Percentiles rank a stretch among this genome's conserved stretches.
Evolutionary conservation across 2,329 filamentous ascomycete genomes (phyloP).

Genomic region (Elsinoe batatas): DNA sequence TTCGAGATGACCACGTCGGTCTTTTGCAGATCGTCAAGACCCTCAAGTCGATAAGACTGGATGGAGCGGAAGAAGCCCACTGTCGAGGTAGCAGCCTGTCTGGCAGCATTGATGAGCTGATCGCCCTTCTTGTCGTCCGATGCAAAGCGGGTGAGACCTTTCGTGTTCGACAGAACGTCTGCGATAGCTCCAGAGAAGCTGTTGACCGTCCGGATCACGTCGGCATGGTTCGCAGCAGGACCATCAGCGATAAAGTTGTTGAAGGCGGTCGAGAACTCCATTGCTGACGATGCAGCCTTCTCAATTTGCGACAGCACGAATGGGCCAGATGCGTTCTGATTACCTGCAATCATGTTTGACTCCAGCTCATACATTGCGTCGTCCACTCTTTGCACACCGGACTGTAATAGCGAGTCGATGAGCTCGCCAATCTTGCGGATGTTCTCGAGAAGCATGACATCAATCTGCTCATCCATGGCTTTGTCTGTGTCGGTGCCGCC

Average conservation of each 20-base stretch:
- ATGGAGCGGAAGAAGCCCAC: conserved; percentile 92
- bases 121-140: conserved; percentile 94
- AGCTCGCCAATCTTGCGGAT: conserved; percentile 93
- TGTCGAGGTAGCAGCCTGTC: conserved; percentile 74
- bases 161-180: conserved; percentile 92
- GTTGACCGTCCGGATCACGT: conserved; percentile 87
- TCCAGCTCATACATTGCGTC: conserved; percentile 96
- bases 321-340: conserved; percentile 90
- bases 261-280: conserved; percentile 95
- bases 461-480: conserved; percentile 80
- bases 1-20: conserved; percentile 95
- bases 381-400: conserved; percentile 85
- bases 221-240: conserved; percentile 76
- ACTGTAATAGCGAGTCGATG: conserved; percentile 90
- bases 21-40: conserved; percentile 82
- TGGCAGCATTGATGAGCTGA: conserved; percentile 68
- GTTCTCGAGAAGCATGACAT: conserved; percentile 76
- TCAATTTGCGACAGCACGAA: conserved; percentile 96
- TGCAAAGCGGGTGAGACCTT: conserved; percentile 84
- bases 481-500: conserved; percentile 56
- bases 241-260: conserved; percentile 98
- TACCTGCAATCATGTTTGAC: conserved; percentile 95
- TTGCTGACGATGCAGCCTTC: conserved; percentile 86
- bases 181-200: conserved; percentile 83
- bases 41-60: conserved; percentile 87